phyloP scores from a whole-genome alignment of 192 early-diverging fungal species.

The Podila verticillata region DNA sequence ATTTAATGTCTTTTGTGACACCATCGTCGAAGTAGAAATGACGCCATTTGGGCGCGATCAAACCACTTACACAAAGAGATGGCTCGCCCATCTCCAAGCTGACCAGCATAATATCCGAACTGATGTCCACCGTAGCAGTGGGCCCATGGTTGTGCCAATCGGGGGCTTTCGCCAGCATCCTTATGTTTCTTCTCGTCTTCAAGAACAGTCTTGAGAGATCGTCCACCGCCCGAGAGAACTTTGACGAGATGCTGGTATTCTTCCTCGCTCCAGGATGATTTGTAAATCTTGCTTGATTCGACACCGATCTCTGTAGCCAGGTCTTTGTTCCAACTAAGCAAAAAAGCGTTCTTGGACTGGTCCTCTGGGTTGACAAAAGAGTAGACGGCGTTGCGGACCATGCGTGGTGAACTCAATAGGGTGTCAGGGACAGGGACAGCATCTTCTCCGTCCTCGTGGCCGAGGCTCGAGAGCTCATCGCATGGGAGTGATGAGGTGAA shows the following conservation, averaged over 20 bases:
- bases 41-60: neutral
- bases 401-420: conserved; percentile 34
- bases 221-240: conserved; percentile 16
- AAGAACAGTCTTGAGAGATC: conserved; percentile 29
- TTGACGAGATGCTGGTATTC: conserved; percentile 46
- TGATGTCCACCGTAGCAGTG: conserved; percentile 80
- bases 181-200: conserved; percentile 51
- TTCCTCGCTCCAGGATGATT: conserved; percentile 35
- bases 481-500: conserved; percentile 50
- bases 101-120: conserved; percentile 74
- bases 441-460: conserved; percentile 27
- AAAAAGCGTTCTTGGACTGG: conserved; percentile 31
- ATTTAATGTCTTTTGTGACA: neutral
- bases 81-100: conserved; percentile 90
- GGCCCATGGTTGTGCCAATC: conserved; percentile 68
- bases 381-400: conserved; percentile 56
- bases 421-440: conserved; percentile 18
- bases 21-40: neutral
- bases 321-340: conserved; percentile 36
- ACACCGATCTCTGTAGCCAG: conserved; percentile 26
- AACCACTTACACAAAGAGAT: conserved; percentile 77
- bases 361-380: conserved; percentile 56
- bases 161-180: conserved; percentile 19
- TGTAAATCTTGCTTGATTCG: conserved; percentile 33
- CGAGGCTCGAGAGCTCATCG: conserved; percentile 41